These are phyloP conservation scores for Beta corolliflora DNA, from an alignment of 179 eudicot genomes.

Conservation along the genomic window DNA sequence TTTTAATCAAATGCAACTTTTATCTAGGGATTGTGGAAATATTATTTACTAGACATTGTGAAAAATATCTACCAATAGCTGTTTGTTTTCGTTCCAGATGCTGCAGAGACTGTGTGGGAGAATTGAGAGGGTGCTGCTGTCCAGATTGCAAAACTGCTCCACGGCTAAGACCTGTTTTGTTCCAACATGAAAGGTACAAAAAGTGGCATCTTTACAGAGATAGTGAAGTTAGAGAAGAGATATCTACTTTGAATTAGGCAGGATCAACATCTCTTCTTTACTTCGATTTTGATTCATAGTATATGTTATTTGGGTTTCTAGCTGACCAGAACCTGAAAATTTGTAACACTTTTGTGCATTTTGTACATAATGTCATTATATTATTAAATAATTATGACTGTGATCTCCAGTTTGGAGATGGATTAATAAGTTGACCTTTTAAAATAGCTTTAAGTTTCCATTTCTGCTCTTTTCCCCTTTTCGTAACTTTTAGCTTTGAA, in stretches of 20 bases:
- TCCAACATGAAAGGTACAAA: conserved; percentile 65
- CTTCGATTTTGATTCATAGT: background rate
- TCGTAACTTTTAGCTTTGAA: background rate
- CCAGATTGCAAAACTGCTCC: conserved; percentile 63
- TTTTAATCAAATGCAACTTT: too few relatives aligned
- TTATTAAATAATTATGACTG: background rate
- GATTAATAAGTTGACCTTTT: background rate
- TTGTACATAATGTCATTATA: background rate
- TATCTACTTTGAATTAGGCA: conserved; percentile 4
- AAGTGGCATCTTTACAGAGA: conserved; percentile 94
- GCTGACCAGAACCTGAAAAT: background rate
- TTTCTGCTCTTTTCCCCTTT: background rate
- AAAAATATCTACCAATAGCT: background rate
- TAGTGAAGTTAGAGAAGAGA: conserved; percentile 15
- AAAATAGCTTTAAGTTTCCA: background rate
- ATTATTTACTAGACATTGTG: background rate
- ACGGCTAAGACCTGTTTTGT: conserved; percentile 76
- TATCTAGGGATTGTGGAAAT: too few relatives aligned
- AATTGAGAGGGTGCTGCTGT: conserved; percentile 80
- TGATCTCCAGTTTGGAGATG: background rate
- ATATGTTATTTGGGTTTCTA: background rate
- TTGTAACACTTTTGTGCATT: background rate
- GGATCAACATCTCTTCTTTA: background rate
- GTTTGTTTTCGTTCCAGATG: conserved; percentile 28
- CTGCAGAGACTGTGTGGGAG: conserved; percentile 50